Evolutionary conservation across 306 rosid species (phyloP).

Genomic region (Ceratonia siliqua): DNA sequence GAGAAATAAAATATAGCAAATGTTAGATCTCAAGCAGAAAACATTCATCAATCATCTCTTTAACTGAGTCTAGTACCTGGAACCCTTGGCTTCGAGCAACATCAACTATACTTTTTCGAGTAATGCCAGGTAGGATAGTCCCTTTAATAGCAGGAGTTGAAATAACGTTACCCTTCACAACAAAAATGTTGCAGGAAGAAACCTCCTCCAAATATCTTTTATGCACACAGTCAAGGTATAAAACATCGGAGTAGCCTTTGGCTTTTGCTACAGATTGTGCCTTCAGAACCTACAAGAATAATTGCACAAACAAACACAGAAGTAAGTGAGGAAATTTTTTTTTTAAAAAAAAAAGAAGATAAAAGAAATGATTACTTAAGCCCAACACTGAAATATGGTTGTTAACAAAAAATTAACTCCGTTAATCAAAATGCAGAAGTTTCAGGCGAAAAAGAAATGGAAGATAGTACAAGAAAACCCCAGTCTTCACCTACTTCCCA

Average conservation of each 20-base stretch:
- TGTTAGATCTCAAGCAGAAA: conserved; percentile 6
- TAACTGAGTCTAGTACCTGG: conserved; percentile 49
- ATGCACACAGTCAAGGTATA: conserved; percentile 90
- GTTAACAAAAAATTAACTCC: neutral
- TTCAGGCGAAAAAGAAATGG: neutral
- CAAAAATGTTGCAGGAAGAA: conserved; percentile 90
- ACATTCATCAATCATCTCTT: conserved; percentile 1
- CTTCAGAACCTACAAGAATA: conserved; percentile 74
- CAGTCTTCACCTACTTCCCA: neutral
- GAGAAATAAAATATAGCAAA: conserved; percentile 7
- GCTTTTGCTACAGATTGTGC: conserved; percentile 90
- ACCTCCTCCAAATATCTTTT: conserved; percentile 97
- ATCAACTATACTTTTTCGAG: conserved; percentile 92
- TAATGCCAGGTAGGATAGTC: conserved; percentile 93
- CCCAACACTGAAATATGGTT: conserved; percentile 1
- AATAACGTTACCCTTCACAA: conserved; percentile 81
- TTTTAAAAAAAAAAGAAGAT: neutral
- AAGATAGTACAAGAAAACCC: neutral
- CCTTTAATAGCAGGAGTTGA: conserved; percentile 88
- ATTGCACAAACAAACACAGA: conserved; percentile 5
- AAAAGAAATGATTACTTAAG: conserved; percentile 12
- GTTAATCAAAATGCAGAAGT: neutral
- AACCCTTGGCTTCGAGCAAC: conserved; percentile 68
- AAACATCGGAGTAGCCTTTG: conserved; percentile 88
- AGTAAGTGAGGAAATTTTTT: neutral